Evolutionary conservation across 2,329 filamentous ascomycete species (phyloP).

Genomic region (Paracoccidioides lutzii): DNA sequence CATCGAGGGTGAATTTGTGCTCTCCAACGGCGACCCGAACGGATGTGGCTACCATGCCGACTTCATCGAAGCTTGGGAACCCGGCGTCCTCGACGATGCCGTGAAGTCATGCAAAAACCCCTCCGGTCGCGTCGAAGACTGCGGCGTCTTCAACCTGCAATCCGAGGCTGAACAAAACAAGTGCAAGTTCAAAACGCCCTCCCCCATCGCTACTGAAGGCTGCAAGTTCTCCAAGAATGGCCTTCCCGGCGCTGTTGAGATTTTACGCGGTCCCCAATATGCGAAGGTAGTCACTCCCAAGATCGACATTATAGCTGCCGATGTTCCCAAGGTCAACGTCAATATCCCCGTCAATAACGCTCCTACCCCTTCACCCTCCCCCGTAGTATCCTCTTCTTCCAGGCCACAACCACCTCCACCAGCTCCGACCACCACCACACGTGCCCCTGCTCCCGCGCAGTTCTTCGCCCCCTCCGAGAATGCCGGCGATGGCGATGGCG

Average conservation of each 20-base stretch:
- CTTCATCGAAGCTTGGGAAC: constrained; percentile 68
- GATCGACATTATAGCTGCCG: neutral
- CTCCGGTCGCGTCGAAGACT: constrained; percentile 59
- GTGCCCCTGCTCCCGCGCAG: neutral
- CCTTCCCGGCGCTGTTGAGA: constrained; percentile 52
- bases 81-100: constrained; percentile 55
- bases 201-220: constrained; percentile 45
- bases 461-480: neutral
- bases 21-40: constrained; percentile 66
- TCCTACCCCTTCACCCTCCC: neutral
- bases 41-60: constrained; percentile 67
- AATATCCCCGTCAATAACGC: neutral
- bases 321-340: neutral
- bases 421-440: neutral
- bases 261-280: constrained; percentile 34
- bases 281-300: constrained; percentile 1
- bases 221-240: constrained; percentile 41
- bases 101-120: constrained; percentile 60
- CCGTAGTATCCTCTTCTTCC: neutral
- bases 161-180: constrained; percentile 38
- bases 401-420: neutral
- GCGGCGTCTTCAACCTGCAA: constrained; percentile 61
- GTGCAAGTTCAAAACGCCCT: constrained; percentile 53
- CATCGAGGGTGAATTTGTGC: constrained; percentile 54
- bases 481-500: neutral